Evolutionary conservation across 225 moss, liverwort and hornwort species (phyloP), one percentile per base, ranked within the genome.

Genomic region (Marchantia paleacea): DNA sequence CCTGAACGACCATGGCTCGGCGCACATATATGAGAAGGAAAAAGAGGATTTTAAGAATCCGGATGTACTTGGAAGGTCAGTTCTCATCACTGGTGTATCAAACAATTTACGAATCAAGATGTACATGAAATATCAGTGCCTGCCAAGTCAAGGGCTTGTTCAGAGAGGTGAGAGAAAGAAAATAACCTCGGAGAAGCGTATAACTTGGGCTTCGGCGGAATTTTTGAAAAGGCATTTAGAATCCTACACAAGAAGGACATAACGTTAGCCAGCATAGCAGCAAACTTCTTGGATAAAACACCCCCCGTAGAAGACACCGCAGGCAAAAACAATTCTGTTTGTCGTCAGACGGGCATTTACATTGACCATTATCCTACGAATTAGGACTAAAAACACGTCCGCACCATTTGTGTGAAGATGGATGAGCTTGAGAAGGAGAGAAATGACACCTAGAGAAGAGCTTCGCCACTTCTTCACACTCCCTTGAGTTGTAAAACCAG

Each of bases 381-480:
- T 39, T 39, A 39, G 39, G 39, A 39, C 9, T 5, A 71, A 48
- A 47, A 5, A 75, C 7, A 24, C 0, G 28, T 69, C 7, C 39
- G 31, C 39, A 39, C 39, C 39, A 39, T 66, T 66, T 61, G 3
- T 66, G 66, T 20, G 20, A 26, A 26, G 66, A 7, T 9, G 12
- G 69, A 39, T 18, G 69, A 51, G 24, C 6, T 39, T 31, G 14
- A 25, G 47, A 39, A 6, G 18, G 24, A n/a, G 72, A 72, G 0
- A 7, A 74, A 30, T 7, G 11, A 53, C 10, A 97, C 97, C 97
- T 95, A 69, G 91, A 85, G 61, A 99, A 95, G 8, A 99, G 90
- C 39, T 90, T 95, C 58, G 93, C 97, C 47, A 99, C 97, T 57
- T 99, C 95, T 83, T 99, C 97, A 70, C 97, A 99, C 83, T 99